Evolutionary conservation across 257 asterid species (phyloP).

Genomic region (Anisodus tanguticus): DNA sequence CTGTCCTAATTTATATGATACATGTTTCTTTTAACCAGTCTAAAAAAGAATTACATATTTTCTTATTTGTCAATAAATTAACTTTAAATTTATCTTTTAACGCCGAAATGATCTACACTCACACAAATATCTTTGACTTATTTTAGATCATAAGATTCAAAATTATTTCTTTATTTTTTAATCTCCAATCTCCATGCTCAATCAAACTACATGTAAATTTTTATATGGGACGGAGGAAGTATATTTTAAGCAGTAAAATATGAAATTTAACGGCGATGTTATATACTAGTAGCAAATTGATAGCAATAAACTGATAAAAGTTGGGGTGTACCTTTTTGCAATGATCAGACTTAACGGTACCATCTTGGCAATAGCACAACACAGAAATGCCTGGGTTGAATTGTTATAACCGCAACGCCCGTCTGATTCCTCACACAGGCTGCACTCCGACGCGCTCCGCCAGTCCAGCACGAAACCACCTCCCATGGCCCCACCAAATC

Average conservation of each 20-base stretch:
- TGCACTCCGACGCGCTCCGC: background rate
- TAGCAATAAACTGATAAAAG: background rate
- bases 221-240: no score
- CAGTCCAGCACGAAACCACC: slow-evolving; percentile 39
- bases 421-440: slow-evolving; percentile 24
- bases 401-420: slow-evolving; percentile 37
- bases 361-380: slow-evolving; percentile 37
- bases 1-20: no score
- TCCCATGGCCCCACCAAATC: slow-evolving; percentile 20
- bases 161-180: no score
- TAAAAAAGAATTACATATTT: no score
- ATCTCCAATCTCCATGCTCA: no score
- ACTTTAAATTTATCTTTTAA: no score
- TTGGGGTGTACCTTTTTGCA: slow-evolving; percentile 33
- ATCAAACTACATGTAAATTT: no score
- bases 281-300: background rate
- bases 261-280: background rate
- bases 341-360: background rate
- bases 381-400: slow-evolving; percentile 3
- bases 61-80: no score
- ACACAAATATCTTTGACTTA: no score
- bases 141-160: no score
- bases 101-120: no score
- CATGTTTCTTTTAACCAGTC: no score
- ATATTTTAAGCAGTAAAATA: background rate